Evolutionary conservation across 768 basidiomycete species (phyloP).

Genomic region (Lactarius sanguifluus): DNA sequence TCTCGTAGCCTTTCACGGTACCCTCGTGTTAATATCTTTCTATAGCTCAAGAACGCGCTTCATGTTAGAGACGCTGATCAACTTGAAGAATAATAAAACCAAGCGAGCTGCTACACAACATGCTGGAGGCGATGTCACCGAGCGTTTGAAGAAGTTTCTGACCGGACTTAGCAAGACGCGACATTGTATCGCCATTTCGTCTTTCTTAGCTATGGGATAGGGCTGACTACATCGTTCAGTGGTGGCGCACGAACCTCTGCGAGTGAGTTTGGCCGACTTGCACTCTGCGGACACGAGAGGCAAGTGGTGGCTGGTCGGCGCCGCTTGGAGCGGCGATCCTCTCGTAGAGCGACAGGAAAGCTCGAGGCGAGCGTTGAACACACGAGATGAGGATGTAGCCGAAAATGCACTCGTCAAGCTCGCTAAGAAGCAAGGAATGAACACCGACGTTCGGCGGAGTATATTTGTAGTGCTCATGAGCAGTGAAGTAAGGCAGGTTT

Average conservation of each 20-base stretch:
- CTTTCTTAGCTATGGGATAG: conserved; percentile 4
- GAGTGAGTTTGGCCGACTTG: conserved; percentile 83
- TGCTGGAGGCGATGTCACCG: conserved; percentile 72
- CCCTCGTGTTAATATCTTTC: not conserved
- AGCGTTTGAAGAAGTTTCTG: conserved; percentile 88
- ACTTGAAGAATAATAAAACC: conserved; percentile 89
- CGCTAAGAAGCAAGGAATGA: conserved; percentile 97
- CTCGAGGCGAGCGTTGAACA: conserved; percentile 32
- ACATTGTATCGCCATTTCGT: conserved; percentile 49
- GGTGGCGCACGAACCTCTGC: conserved; percentile 78
- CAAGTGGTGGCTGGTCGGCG: conserved; percentile 99
- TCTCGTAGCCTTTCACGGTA: not conserved
- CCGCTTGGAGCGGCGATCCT: conserved; percentile 93
- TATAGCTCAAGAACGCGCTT: conserved; percentile 85
- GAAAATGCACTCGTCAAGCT: conserved; percentile 61
- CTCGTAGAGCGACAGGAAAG: conserved; percentile 66
- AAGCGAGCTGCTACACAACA: conserved; percentile 63
- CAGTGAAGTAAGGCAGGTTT: conserved; percentile 66
- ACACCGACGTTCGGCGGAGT: conserved; percentile 89
- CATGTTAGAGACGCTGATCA: conserved; percentile 91
- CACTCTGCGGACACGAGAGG: conserved; percentile 81
- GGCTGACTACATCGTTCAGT: conserved; percentile 47
- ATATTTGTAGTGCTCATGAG: conserved; percentile 96
- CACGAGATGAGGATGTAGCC: conserved; percentile 35
- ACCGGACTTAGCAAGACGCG: conserved; percentile 71